phyloP scores from a whole-genome alignment of 257 asterid genomes.

The Avicennia marina region DNA sequence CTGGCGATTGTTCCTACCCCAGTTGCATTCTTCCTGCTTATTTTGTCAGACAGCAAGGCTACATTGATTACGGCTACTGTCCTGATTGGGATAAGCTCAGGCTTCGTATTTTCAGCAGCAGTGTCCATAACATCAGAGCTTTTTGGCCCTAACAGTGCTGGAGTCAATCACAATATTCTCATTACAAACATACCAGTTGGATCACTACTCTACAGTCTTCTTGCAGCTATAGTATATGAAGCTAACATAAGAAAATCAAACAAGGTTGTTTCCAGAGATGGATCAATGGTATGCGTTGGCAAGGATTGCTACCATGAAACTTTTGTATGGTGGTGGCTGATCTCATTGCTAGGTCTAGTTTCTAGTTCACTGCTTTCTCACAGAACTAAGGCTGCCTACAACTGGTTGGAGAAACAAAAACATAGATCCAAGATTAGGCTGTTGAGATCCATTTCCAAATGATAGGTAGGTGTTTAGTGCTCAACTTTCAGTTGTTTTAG shows the following conservation, averaged over 20 bases:
- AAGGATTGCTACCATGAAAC: slow-evolving; percentile 46
- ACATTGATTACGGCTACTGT: slow-evolving; percentile 43
- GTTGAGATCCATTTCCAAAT: too few relatives aligned
- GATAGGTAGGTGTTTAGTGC: too few relatives aligned
- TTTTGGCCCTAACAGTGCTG: slow-evolving; percentile 60
- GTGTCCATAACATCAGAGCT: slow-evolving; percentile 59
- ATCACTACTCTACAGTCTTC: slow-evolving; percentile 56
- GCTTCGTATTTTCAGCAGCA: slow-evolving; percentile 54
- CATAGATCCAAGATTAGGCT: slow-evolving; percentile 3
- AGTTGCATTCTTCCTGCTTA: slow-evolving; percentile 44
- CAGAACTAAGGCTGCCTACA: slow-evolving; percentile 47
- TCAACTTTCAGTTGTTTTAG: too few relatives aligned
- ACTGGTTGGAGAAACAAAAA: slow-evolving; percentile 27
- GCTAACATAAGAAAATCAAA: slow-evolving; percentile 39
- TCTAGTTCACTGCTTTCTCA: slow-evolving; percentile 40
- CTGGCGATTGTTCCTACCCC: slow-evolving; percentile 50
- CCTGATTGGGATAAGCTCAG: slow-evolving; percentile 57
- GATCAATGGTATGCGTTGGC: slow-evolving; percentile 53
- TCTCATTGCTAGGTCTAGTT: slow-evolving; percentile 47
- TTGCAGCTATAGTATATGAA: slow-evolving; percentile 55
- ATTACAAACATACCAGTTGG: slow-evolving; percentile 67
- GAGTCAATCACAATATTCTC: slow-evolving; percentile 63
- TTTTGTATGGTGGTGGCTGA: slow-evolving; percentile 57
- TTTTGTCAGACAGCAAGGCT: slow-evolving; percentile 33
- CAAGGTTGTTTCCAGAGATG: slow-evolving; percentile 23